Base-by-base conservation (phyloP, 2,329 filamentous ascomycete genomes). In the Bipolaris zeicola region DNA sequence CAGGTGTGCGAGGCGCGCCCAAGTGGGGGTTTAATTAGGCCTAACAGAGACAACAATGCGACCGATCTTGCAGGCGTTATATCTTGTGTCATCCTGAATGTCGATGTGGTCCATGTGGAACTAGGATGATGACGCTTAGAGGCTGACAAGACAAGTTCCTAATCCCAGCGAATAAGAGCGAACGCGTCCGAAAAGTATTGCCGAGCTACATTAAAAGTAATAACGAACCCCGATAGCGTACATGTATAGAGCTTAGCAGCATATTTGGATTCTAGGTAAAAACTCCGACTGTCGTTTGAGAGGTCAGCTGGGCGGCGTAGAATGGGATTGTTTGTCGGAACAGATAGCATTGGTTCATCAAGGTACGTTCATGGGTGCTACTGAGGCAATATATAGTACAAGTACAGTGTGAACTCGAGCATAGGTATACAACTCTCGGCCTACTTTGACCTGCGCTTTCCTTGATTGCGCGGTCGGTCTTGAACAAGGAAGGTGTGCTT, bases 401-500 rank as follows among this genome's bases (percentile, higher is more conserved):
- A 31, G 48, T 69, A 72, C 66, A 71, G 31, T 50, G 58, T 52
- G 43, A 50, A 57, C 39, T 46, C 26, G 37, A 33, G 37, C 24
- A 20, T 34, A 49, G 56, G 63, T 48, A 64, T 37, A 57, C 62
- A 49, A 50, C 62, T 26, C 46, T 44, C 66, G 65, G 56, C 46
- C 50, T 70, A 76, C 63, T 66, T 74, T 38, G 73, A 66, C 68
- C 83, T 80, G 72, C 93, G 87, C 83, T 94, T 96, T 78, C 94
- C 94, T 79, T 96, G 89, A 81, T 97, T 98, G 71, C 95, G 88
- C 54, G 86, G 85, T 69, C 93, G 87, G 58, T 92, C 85, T 62
- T 89, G 86, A 45, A 98, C 92, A 62, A 99, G 90, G 81, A 89
- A 93, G 76, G 90, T 95, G 83, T 98, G 97, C 79, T 89, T 80